A percentile compares a stretch with the other conserved stretches of the same genome.
Conservation (phyloP, 306 rosid species). For the Rosa chinensis region DNA sequence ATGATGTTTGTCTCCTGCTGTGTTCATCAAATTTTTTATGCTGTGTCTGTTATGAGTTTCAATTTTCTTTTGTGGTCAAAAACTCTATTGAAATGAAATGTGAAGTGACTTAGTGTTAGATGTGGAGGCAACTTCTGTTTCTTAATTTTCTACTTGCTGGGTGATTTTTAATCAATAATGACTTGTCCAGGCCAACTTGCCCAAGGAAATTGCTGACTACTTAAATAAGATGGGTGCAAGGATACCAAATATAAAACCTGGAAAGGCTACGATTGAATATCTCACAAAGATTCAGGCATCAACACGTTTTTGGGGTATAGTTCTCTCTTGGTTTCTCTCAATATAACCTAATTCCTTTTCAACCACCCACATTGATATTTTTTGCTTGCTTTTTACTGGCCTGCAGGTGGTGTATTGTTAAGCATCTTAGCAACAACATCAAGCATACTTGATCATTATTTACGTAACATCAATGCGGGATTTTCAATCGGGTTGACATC, state of each 20-base stretch:
- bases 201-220: slow-evolving; percentile 98
- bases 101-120: neutral
- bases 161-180: slow-evolving; percentile 20
- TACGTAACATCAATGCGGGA: slow-evolving; percentile 81
- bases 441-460: slow-evolving; percentile 83
- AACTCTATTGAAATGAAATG: neutral
- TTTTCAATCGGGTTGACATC: slow-evolving; percentile 96
- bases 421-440: slow-evolving; percentile 90
- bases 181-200: slow-evolving; percentile 85
- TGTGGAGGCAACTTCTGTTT: neutral
- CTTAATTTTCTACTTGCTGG: neutral
- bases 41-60: neutral
- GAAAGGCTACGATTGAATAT: slow-evolving; percentile 94
- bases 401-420: slow-evolving; percentile 81
- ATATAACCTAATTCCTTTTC: slow-evolving; percentile 14
- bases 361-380: slow-evolving; percentile 1
- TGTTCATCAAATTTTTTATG: neutral
- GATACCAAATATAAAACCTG: slow-evolving; percentile 91
- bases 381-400: slow-evolving; percentile 24
- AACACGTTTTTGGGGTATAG: slow-evolving; percentile 94
- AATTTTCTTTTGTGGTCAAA: neutral
- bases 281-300: slow-evolving; percentile 97
- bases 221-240: slow-evolving; percentile 99
- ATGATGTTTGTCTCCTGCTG: neutral
- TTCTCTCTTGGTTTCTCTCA: slow-evolving; percentile 21